Conservation (phyloP, 1,284 basidiomycete genomes). For the Ceratobasidium sp. region DNA sequence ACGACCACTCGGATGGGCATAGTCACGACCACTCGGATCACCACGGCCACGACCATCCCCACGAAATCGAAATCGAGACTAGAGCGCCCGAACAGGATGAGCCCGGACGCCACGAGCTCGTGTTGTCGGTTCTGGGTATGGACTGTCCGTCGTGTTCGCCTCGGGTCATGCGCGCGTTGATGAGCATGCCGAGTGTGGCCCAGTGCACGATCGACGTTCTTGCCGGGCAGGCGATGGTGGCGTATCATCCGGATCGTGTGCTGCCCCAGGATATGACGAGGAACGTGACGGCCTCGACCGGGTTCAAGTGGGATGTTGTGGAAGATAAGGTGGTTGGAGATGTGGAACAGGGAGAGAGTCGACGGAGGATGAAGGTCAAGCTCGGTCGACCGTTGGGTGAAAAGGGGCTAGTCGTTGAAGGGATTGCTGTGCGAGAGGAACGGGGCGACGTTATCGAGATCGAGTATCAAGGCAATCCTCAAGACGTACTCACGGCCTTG, state of each 20-base stretch:
- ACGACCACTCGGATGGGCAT: no score
- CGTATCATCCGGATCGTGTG: constrained; percentile 37
- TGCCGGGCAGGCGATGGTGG: constrained; percentile 39
- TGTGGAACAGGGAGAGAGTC: background rate
- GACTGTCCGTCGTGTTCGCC: constrained; percentile 45
- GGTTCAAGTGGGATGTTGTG: constrained; percentile 16
- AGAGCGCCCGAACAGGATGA: background rate
- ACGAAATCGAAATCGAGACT: constrained; percentile 14
- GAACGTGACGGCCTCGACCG: constrained; percentile 5
- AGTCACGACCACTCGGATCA: no score
- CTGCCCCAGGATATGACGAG: constrained; percentile 27
- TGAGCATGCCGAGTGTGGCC: constrained; percentile 38
- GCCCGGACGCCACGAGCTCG: constrained; percentile 18
- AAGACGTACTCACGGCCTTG: constrained; percentile 39
- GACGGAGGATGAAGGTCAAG: constrained; percentile 1
- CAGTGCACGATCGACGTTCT: constrained; percentile 40
- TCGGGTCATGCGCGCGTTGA: constrained; percentile 42
- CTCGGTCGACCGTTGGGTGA: constrained; percentile 4
- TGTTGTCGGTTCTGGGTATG: constrained; percentile 42
- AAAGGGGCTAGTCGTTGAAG: background rate
- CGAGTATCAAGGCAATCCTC: constrained; percentile 34
- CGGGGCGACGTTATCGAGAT: constrained; percentile 27
- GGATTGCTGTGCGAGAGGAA: constrained; percentile 14
- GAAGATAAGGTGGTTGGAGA: constrained; percentile 20
- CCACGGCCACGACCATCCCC: no score